phyloP scores from a whole-genome alignment of 2,329 filamentous ascomycete species.

The Penicillium occitanis region DNA sequence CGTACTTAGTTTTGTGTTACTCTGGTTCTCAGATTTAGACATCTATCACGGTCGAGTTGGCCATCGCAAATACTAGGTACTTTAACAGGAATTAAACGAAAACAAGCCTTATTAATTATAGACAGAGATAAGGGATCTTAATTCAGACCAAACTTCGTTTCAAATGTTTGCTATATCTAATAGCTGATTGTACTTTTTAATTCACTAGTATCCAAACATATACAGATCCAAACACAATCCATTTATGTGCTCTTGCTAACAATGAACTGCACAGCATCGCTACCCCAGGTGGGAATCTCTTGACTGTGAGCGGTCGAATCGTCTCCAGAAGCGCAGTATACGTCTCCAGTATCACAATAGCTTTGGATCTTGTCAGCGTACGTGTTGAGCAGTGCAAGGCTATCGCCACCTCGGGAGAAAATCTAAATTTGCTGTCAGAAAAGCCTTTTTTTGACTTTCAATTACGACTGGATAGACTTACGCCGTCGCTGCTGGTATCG shows the following conservation, averaged over 20 bases:
- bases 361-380: neutral
- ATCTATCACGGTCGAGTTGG: neutral
- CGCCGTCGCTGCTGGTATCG: slow-evolving; percentile 6
- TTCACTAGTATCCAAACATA: neutral
- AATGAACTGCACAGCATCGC: neutral
- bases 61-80: neutral
- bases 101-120: neutral
- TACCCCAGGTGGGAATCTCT: slow-evolving; percentile 4
- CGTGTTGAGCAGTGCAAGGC: slow-evolving; percentile 7
- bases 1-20: neutral
- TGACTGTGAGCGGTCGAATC: slow-evolving; percentile 1
- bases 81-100: neutral
- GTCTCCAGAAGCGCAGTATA: slow-evolving; percentile 9
- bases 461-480: neutral
- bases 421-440: neutral
- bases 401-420: slow-evolving; percentile 3
- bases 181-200: neutral
- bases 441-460: neutral
- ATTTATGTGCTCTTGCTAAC: slow-evolving; percentile 2
- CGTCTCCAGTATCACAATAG: slow-evolving; percentile 9
- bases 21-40: neutral
- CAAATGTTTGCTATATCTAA: neutral
- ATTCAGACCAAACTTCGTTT: neutral
- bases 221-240: neutral
- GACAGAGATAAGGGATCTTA: neutral